These are phyloP conservation scores for Epichloe coenophiala DNA, from an alignment of 2,329 filamentous ascomycete species.

Conservation along the genomic window DNA sequence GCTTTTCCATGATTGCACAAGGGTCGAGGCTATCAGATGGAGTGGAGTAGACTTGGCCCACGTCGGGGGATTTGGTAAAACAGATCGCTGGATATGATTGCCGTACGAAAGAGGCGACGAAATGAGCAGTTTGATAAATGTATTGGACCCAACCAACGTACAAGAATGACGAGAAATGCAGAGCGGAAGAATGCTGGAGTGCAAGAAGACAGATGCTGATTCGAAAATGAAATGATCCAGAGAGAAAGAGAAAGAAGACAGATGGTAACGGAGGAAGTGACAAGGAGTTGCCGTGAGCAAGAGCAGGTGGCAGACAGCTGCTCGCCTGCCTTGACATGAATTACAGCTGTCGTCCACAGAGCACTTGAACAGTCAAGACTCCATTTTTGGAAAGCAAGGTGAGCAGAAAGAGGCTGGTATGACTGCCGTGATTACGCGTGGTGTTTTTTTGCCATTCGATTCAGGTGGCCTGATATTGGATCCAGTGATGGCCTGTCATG, in stretches of 20 bases:
- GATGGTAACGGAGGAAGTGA: neutral
- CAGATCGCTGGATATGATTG: neutral
- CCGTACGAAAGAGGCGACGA: neutral
- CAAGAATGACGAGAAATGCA: neutral
- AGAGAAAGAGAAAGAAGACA: neutral
- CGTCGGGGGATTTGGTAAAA: slow-evolving; percentile 4
- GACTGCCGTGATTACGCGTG: too few species aligned
- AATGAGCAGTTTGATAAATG: neutral
- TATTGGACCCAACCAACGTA: neutral
- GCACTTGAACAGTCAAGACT: neutral
- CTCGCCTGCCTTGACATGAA: neutral
- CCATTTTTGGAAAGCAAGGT: neutral
- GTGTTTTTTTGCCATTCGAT: too few species aligned
- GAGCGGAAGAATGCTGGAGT: neutral
- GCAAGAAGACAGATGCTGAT: neutral
- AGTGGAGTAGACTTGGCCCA: slow-evolving; percentile 6
- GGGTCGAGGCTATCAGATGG: slow-evolving; percentile 6
- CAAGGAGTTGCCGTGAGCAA: neutral
- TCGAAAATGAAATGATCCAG: neutral
- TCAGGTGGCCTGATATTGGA: too few species aligned
- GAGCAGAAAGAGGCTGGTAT: too few species aligned
- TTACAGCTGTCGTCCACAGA: too few species aligned
- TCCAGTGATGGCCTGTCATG: too few species aligned
- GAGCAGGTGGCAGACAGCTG: neutral
- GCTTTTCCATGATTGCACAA: slow-evolving; percentile 11